phyloP scores from a whole-genome alignment of 139 green algal species.

The Dunaliella primolecta region DNA sequence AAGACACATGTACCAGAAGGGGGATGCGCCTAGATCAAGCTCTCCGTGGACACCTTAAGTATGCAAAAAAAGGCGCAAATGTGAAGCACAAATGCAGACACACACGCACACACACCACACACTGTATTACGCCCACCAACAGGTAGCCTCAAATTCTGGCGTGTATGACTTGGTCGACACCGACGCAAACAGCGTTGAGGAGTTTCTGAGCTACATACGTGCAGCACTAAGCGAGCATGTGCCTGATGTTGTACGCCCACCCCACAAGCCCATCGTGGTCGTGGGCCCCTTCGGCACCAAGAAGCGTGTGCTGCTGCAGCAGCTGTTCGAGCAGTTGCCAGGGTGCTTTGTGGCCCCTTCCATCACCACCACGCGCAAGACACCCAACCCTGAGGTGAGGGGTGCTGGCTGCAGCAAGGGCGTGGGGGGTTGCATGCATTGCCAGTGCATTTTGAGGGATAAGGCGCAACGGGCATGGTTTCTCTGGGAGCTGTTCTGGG shows the following conservation, averaged over 20 bases:
- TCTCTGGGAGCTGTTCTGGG: no score
- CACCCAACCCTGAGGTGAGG: conserved; percentile 3
- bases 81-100: not conserved
- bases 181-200: not conserved
- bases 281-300: conserved; percentile 62
- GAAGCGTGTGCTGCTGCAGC: conserved; percentile 53
- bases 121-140: not conserved
- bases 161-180: conserved; percentile 32
- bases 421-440: no score
- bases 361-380: conserved; percentile 38
- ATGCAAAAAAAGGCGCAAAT: no score
- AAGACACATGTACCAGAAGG: no score
- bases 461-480: no score
- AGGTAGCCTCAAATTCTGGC: not conserved
- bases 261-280: conserved; percentile 54
- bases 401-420: no score
- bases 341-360: conserved; percentile 37
- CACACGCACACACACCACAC: not conserved
- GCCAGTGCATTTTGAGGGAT: no score
- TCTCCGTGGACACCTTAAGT: no score
- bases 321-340: conserved; percentile 45
- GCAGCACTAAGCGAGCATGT: conserved; percentile 38
- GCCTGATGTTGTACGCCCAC: conserved; percentile 42
- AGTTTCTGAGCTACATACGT: not conserved
- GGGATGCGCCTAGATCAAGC: no score